Base-by-base conservation (phyloP, 2,329 filamentous ascomycete genomes). In the Elsinoe ampelina region DNA sequence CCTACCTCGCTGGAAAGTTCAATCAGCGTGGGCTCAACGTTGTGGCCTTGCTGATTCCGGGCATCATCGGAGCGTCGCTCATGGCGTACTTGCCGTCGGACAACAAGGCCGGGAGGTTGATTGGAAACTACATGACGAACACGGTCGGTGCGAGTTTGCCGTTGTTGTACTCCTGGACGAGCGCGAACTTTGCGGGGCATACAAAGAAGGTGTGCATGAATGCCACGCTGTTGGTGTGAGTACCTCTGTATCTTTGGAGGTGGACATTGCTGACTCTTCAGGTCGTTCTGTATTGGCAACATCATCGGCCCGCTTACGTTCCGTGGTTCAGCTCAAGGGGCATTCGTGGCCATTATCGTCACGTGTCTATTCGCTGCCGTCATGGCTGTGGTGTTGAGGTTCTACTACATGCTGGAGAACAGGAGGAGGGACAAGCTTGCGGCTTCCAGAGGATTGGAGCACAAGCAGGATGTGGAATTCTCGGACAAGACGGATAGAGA, bases 201-300 rank as follows among this genome's bases (percentile, higher is more conserved):
- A 89, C 85, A 1, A 89, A 89, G 72, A 67, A 67, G 57, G 85
- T 85, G 1, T 83, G 85, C 61, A 88, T 85, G 10, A 89, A 89
- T 10, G 84, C 85, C 5, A 77, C 81, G 60, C 57, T 67, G n/a
- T 60, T 67, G 32, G 65, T 67, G 48, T 52, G 12, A 52, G 48
- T 52, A 26, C 10, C 3, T 22, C 15, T 17, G 13, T 3, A 8
- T 22, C 19, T 7, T 6, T 7, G 41, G n/a, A 22, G 17, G 17
- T 15, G 11, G 41, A 39, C 17, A 7, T 4, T 45, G 41, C 41
- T 45, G n/a, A 45, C 20, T 10, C 1, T 7, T n/a, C 15, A 52
- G 48, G 54, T 56, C 64, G 22, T 65, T 66, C 58, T 64, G 65
- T 41, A 30, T 68, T 2, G 76, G 72, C 12, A 74, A 73, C 59